Percentiles rank a stretch among this genome's conserved stretches.
Evolutionary conservation across 2,329 filamentous ascomycete genomes (phyloP).

Genomic region (Graphiopsis chlorocephala): DNA sequence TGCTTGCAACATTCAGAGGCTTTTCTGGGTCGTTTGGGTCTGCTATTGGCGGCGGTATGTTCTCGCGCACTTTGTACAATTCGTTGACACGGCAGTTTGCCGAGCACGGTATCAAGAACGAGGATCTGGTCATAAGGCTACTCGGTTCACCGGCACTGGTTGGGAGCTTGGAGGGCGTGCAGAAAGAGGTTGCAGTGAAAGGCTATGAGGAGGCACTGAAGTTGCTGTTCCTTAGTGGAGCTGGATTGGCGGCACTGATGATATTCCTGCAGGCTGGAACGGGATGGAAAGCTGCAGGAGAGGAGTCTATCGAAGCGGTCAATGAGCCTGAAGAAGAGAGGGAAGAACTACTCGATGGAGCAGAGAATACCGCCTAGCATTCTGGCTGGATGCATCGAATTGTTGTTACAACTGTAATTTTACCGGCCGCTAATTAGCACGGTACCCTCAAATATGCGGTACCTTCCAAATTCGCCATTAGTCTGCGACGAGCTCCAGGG

Average conservation of each 20-base stretch:
- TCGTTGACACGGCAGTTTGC: slow-evolving; percentile 59
- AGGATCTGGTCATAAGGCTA: slow-evolving; percentile 52
- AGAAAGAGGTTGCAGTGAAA: slow-evolving; percentile 50
- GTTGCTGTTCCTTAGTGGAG: slow-evolving; percentile 52
- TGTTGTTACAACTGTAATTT: neutral
- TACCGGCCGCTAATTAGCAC: neutral
- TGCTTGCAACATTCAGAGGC: slow-evolving; percentile 75
- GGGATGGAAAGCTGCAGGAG: slow-evolving; percentile 48
- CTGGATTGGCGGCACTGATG: slow-evolving; percentile 49
- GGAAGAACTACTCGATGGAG: neutral
- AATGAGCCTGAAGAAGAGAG: neutral
- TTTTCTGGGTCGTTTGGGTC: slow-evolving; percentile 80
- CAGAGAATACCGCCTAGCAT: neutral
- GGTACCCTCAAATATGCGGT: neutral
- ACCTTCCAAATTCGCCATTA: neutral
- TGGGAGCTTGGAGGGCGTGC: slow-evolving; percentile 45
- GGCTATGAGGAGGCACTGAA: slow-evolving; percentile 56
- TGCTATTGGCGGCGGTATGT: slow-evolving; percentile 74
- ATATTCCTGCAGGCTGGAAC: slow-evolving; percentile 56
- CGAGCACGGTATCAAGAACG: slow-evolving; percentile 40
- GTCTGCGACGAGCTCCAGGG: neutral
- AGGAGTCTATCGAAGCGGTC: slow-evolving; percentile 16
- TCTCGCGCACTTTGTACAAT: slow-evolving; percentile 59
- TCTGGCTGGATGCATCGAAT: neutral
- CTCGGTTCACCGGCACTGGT: slow-evolving; percentile 60